Base-by-base conservation (phyloP, 2,329 filamentous ascomycete species). In the Colletotrichum kahawae region DNA sequence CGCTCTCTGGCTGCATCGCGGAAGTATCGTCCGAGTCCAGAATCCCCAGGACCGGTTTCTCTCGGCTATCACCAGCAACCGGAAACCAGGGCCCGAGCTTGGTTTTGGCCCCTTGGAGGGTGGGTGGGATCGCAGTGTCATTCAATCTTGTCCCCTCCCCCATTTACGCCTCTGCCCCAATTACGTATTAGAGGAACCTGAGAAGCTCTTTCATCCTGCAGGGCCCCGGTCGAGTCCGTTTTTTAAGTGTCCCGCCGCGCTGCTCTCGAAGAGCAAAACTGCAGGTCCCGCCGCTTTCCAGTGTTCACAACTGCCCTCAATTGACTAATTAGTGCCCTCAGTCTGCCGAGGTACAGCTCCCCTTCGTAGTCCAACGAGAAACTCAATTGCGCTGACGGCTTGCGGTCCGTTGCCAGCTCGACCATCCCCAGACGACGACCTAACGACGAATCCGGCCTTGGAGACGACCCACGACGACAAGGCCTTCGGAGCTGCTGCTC, bases 11-110 rank as follows among this genome's bases (percentile, higher is more conserved):
- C n/a, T 27, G 57, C 8, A 13, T 60, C 12, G 9, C 14, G 9
- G 13, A 68, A 48, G 73, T 75, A 73, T 51, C 36, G 29, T 14
- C 34, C 29, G 63, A 64, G 73, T 75, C 57, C 18, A 43, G 10
- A 56, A 21, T 13, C 10, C 57, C 38, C 21, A 38, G 24, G 7
- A 62, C 64, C 76, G 76, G 67, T 72, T 77, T 77, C 74, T 77
- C 74, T 77, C 76, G 74, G 76, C 71, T 77, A 77, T 77, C 66
- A 73, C 29, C 57, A 64, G 24, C 63, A 62, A 38, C 54, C 62
- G 36, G 68, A 71, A 66, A 66, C 68, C 68, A 72, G 69, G 72
- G 67, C 56, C 72, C 68, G 68, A 67, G 72, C 72, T 71, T 66
- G 27, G 43, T 51, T 51, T 51, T 51, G 43, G 43, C 38, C 38